Percentiles rank a stretch among this genome's conserved stretches.
Evolutionary conservation across 176 grass and related monocot species (phyloP).

Genomic region (Tillandsia fasciculata): DNA sequence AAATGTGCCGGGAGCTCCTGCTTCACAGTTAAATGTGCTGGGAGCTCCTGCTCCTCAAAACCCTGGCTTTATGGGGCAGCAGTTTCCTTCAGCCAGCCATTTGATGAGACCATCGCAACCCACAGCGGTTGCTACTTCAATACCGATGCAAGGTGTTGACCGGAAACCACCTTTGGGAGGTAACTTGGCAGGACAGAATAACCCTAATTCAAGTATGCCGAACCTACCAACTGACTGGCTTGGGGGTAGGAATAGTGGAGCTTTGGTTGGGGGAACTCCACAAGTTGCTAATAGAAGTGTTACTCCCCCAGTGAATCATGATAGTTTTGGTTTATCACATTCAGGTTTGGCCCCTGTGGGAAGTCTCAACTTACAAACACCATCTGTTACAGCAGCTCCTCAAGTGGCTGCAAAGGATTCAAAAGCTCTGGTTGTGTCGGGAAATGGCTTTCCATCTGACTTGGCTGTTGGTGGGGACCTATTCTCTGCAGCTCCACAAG

Average conservation of each 20-base stretch:
- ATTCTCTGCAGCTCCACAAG: conserved; percentile 35
- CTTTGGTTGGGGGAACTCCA: conserved; percentile 30
- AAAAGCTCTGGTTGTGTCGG: conserved; percentile 42
- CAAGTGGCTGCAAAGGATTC: conserved; percentile 43
- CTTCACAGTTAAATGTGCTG: conserved; percentile 22
- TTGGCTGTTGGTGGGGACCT: conserved; percentile 37
- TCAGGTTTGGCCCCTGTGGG: conserved; percentile 30
- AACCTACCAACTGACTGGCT: conserved; percentile 88
- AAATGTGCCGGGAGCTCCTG: background rate
- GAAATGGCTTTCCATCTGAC: conserved; percentile 55
- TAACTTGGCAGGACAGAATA: conserved; percentile 25
- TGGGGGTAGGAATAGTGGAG: conserved; percentile 49
- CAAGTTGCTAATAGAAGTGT: conserved; percentile 46
- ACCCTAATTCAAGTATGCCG: conserved; percentile 30
- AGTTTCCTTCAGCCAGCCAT: conserved; percentile 21
- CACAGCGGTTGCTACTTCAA: conserved; percentile 25
- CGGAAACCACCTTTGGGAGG: conserved; percentile 33
- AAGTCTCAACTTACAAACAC: conserved; percentile 23
- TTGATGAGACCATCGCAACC: conserved; percentile 41
- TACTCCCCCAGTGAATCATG: conserved; percentile 36
- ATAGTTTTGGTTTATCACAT: conserved; percentile 28
- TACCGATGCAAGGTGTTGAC: conserved; percentile 31
- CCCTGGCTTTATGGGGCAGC: conserved; percentile 32
- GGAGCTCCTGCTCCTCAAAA: conserved; percentile 42
- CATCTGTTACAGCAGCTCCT: conserved; percentile 20